These are phyloP conservation scores for Fusarium concolor DNA, from an alignment of 2,329 filamentous ascomycete genomes.

Conservation along the genomic window DNA sequence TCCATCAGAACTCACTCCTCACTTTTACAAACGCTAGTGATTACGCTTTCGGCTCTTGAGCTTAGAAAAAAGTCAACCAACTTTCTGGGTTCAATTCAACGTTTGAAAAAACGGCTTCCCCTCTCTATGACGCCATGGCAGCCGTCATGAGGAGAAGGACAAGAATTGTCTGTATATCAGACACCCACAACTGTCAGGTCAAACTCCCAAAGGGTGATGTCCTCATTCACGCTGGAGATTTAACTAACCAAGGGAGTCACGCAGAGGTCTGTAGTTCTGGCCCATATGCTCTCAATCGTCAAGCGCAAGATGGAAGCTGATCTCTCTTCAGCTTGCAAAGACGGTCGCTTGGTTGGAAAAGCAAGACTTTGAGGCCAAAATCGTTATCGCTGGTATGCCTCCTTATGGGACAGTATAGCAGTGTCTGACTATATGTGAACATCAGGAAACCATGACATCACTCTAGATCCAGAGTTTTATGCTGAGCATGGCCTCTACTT, in stretches of 20 bases:
- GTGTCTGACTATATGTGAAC: constrained; percentile 15
- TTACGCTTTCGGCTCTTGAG: constrained; percentile 34
- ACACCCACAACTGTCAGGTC: constrained; percentile 76
- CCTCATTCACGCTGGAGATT: constrained; percentile 79
- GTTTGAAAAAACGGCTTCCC: constrained; percentile 22
- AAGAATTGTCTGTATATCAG: constrained; percentile 79
- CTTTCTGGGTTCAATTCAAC: constrained; percentile 22
- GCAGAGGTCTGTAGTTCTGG: constrained; percentile 57
- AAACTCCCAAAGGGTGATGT: constrained; percentile 79
- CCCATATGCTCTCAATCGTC: background rate
- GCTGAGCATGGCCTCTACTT: constrained; percentile 62
- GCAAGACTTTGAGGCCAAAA: constrained; percentile 75
- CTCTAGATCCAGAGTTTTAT: constrained; percentile 74
- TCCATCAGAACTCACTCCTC: constrained; percentile 8
- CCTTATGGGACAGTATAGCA: background rate
- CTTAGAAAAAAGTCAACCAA: constrained; percentile 36
- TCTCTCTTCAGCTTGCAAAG: constrained; percentile 61
- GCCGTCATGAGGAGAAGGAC: constrained; percentile 57
- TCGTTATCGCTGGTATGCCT: constrained; percentile 72
- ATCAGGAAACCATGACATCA: constrained; percentile 81
- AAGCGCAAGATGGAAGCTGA: constrained; percentile 10
- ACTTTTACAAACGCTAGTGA: constrained; percentile 15
- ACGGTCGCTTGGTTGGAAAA: constrained; percentile 75
- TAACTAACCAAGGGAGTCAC: constrained; percentile 77
- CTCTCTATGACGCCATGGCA: constrained; percentile 29